Percentiles rank a stretch among this genome's conserved stretches.
Evolutionary conservation across 495 filamentous ascomycete genomes (phyloP).

Genomic region (Talaromyces nanjingensis): DNA sequence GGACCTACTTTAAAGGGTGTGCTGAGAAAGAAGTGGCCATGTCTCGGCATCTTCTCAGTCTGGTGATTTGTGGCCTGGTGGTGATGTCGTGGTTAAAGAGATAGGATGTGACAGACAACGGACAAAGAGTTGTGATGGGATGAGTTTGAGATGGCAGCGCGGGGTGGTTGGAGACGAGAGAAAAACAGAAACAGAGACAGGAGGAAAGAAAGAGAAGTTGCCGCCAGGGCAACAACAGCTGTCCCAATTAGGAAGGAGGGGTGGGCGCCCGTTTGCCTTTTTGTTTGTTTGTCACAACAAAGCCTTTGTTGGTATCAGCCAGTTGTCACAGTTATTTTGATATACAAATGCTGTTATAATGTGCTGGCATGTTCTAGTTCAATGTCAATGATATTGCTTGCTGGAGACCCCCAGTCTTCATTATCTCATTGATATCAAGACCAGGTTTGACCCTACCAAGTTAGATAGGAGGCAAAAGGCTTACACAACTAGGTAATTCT

Average conservation of each 20-base stretch:
- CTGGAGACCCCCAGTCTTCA: too few relatives aligned
- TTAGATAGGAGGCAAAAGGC: too few relatives aligned
- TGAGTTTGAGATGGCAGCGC: not conserved
- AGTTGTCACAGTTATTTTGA: too few relatives aligned
- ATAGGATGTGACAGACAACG: not conserved
- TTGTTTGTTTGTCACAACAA: not conserved
- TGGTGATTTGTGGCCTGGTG: not conserved
- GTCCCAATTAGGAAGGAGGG: not conserved
- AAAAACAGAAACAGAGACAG: conserved; percentile 9
- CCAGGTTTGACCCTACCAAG: too few relatives aligned
- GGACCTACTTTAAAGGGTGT: not conserved
- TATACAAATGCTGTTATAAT: too few relatives aligned
- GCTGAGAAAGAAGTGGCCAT: not conserved
- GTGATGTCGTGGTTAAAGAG: not conserved
- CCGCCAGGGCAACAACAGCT: conserved; percentile 11
- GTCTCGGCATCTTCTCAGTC: not conserved
- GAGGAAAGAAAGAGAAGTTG: conserved; percentile 13
- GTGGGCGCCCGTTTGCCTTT: not conserved
- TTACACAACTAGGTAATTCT: too few relatives aligned
- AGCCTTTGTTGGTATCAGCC: not conserved
- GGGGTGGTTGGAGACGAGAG: not conserved
- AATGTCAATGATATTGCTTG: too few relatives aligned
- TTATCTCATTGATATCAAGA: too few relatives aligned
- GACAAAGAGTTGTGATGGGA: not conserved
- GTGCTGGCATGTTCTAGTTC: too few relatives aligned